phyloP scores from a whole-genome alignment of 148 eudicot genomes.

The Drosera capensis region DNA sequence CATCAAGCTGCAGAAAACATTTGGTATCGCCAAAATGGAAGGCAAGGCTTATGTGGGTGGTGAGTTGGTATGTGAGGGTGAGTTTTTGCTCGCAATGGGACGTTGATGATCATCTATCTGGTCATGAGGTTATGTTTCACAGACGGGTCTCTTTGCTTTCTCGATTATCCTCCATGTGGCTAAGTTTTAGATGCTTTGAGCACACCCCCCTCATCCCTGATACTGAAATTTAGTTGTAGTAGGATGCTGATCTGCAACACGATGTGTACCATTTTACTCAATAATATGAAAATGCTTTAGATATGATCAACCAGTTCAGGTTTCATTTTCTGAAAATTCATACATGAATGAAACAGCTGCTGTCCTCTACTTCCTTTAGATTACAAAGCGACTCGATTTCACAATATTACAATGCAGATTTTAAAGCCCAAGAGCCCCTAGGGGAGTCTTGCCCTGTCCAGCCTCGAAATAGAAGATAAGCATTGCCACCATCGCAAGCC shows the following conservation, averaged over 20 bases:
- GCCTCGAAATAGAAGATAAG: conserved; percentile 87
- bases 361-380: not conserved
- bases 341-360: not conserved
- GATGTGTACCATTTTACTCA: no score
- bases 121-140: no score
- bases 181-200: no score
- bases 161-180: no score
- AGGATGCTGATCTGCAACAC: no score
- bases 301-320: no score
- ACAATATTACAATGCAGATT: not conserved
- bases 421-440: conserved; percentile 57
- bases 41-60: conserved; percentile 92
- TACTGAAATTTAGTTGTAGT: no score
- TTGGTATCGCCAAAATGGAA: conserved; percentile 88
- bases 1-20: conserved; percentile 69
- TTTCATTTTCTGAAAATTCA: not conserved
- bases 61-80: conserved; percentile 90
- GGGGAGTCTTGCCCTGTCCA: conserved; percentile 95
- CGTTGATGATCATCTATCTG: no score
- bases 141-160: no score
- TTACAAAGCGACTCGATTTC: not conserved
- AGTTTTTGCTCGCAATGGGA: conserved; percentile 94
- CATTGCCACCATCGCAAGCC: conserved; percentile 96
- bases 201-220: no score
- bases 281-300: no score